Conservation (phyloP, 495 filamentous ascomycete species). For the Daldinia concentrica region DNA sequence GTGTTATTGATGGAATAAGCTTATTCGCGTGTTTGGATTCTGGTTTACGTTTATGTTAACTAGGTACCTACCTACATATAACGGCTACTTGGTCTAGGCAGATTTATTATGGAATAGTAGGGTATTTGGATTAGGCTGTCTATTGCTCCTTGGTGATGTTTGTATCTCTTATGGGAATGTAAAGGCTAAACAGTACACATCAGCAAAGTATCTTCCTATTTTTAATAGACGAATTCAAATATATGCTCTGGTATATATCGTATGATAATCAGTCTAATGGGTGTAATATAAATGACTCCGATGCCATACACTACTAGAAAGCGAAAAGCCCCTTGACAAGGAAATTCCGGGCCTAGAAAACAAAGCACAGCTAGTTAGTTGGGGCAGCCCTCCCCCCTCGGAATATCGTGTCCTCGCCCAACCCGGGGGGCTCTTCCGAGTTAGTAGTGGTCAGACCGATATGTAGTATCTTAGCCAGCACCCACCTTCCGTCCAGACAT, state of each 20-base stretch:
- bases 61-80: not conserved
- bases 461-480: not conserved
- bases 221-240: too few relatives aligned
- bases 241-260: too few relatives aligned
- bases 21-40: not conserved
- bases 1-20: not conserved
- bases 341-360: too few relatives aligned
- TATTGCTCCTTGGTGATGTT: not conserved
- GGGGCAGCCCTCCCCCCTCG: not conserved
- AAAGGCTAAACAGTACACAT: not conserved
- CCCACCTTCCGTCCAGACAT: not conserved
- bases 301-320: too few relatives aligned
- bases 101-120: not conserved
- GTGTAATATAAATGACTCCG: too few relatives aligned
- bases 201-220: not conserved
- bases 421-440: too few relatives aligned
- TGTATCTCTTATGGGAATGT: not conserved
- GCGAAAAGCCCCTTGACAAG: too few relatives aligned
- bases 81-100: not conserved
- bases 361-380: too few relatives aligned
- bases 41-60: not conserved
- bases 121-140: not conserved
- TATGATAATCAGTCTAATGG: not conserved
- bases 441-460: too few relatives aligned
- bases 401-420: not conserved